Conservation (phyloP, 1,284 basidiomycete genomes). For the Leccinum brunneo-olivaceum region DNA sequence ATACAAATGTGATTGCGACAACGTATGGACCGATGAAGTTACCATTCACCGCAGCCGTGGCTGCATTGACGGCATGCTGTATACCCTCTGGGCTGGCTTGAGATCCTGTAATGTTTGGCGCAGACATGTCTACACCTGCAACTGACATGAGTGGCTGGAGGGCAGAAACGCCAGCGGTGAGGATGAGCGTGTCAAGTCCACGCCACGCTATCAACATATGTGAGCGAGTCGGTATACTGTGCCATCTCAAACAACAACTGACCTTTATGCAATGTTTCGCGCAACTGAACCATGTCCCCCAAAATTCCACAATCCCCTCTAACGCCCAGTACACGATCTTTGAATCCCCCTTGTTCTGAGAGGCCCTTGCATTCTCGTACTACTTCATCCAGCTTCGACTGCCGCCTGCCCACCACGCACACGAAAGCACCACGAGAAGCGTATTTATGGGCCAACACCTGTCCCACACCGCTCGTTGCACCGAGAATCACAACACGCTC, state of each 20-base stretch:
- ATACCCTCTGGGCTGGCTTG: constrained; percentile 45
- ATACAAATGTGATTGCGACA: constrained; percentile 60
- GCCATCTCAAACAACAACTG: background rate
- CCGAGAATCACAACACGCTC: constrained; percentile 80
- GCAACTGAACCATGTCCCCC: constrained; percentile 63
- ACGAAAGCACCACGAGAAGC: constrained; percentile 69
- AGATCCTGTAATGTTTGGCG: constrained; percentile 27
- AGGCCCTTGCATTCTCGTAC: constrained; percentile 50
- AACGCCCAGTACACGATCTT: constrained; percentile 35
- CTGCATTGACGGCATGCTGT: constrained; percentile 45
- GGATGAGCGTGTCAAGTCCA: constrained; percentile 79
- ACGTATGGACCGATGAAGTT: constrained; percentile 66
- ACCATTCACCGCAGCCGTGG: constrained; percentile 46
- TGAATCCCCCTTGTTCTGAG: constrained; percentile 13
- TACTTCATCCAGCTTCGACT: constrained; percentile 52
- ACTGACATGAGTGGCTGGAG: constrained; percentile 72
- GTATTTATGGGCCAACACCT: constrained; percentile 67
- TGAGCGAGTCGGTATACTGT: background rate
- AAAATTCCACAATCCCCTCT: constrained; percentile 62
- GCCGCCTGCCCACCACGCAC: constrained; percentile 71
- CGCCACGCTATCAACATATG: constrained; percentile 54
- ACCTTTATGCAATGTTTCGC: constrained; percentile 55
- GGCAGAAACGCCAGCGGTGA: constrained; percentile 83
- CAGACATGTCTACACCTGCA: constrained; percentile 51
- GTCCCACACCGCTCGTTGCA: constrained; percentile 80